These are phyloP conservation scores for Solanum lignicaule DNA, from an alignment of 257 asterid genomes.

Conservation along the genomic window DNA sequence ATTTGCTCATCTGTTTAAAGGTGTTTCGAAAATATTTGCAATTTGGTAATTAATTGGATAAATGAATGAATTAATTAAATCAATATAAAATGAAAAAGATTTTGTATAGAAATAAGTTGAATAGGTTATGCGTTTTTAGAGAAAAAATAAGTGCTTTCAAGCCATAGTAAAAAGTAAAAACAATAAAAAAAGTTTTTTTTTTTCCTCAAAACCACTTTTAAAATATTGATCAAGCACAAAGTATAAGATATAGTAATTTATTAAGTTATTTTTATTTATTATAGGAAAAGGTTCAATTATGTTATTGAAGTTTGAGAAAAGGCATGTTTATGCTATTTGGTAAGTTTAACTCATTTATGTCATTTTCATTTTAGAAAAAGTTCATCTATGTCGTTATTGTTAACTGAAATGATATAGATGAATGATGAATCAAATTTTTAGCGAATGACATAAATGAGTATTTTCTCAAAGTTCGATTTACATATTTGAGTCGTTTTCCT, in stretches of 20 bases:
- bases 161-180: neutral
- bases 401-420: too few species aligned
- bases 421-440: too few species aligned
- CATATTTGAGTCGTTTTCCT: too few species aligned
- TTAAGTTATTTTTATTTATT: too few species aligned
- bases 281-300: too few species aligned
- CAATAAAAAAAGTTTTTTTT: too few species aligned
- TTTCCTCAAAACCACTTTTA: neutral
- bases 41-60: neutral
- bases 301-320: too few species aligned
- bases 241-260: neutral
- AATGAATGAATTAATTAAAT: too few species aligned
- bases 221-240: neutral
- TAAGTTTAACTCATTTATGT: too few species aligned
- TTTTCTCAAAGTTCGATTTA: too few species aligned
- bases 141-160: neutral
- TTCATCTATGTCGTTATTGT: too few species aligned
- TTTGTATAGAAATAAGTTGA: neutral
- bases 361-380: rapidly evolving
- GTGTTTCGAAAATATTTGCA: neutral
- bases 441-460: too few species aligned
- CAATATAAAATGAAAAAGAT: neutral
- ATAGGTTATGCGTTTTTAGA: neutral
- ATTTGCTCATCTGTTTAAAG: neutral
- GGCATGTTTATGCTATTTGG: rapidly evolving